Percentiles rank a stretch among this genome's conserved stretches.
phyloP scores from a whole-genome alignment of 2,329 filamentous ascomycete genomes.

The Cladosporium sp. region DNA sequence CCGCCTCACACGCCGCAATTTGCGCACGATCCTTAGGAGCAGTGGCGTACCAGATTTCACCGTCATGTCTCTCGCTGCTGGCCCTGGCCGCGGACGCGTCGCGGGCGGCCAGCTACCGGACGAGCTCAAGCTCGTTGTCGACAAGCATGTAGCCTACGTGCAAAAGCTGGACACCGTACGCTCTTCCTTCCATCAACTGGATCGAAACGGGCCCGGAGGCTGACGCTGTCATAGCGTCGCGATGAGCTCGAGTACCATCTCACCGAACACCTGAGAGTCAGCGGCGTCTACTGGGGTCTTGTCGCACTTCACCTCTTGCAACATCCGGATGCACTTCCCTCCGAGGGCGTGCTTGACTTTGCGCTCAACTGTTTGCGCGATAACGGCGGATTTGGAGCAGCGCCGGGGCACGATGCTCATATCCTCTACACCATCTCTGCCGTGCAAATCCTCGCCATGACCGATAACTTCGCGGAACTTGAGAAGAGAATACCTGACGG shows the following conservation, averaged over 20 bases:
- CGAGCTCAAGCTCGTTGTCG: slow-evolving; percentile 49
- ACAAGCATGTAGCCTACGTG: slow-evolving; percentile 84
- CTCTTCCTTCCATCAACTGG: slow-evolving; percentile 22
- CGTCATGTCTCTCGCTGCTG: slow-evolving; percentile 56
- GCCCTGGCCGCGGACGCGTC: slow-evolving; percentile 51
- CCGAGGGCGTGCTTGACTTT: slow-evolving; percentile 78
- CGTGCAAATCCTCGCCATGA: slow-evolving; percentile 82
- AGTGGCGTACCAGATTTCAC: not conserved
- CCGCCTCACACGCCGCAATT: slow-evolving; percentile 8
- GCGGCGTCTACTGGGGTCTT: slow-evolving; percentile 94
- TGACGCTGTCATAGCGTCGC: slow-evolving; percentile 56
- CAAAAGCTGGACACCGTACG: slow-evolving; percentile 81
- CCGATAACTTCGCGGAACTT: slow-evolving; percentile 79
- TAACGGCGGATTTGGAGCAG: slow-evolving; percentile 86
- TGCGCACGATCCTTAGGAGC: slow-evolving; percentile 6
- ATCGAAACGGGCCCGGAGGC: slow-evolving; percentile 12
- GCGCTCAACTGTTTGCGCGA: slow-evolving; percentile 92
- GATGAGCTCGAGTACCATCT: slow-evolving; percentile 98
- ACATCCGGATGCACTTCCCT: slow-evolving; percentile 73
- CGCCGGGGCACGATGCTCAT: slow-evolving; percentile 90
- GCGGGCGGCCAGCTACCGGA: slow-evolving; percentile 34
- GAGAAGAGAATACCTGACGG: slow-evolving; percentile 63
- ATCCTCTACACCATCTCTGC: slow-evolving; percentile 95
- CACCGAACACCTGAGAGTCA: slow-evolving; percentile 92
- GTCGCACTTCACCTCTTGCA: slow-evolving; percentile 81